These are phyloP conservation scores for Excoecaria agallocha DNA, from an alignment of 345 rosid species.

Conservation along the genomic window DNA sequence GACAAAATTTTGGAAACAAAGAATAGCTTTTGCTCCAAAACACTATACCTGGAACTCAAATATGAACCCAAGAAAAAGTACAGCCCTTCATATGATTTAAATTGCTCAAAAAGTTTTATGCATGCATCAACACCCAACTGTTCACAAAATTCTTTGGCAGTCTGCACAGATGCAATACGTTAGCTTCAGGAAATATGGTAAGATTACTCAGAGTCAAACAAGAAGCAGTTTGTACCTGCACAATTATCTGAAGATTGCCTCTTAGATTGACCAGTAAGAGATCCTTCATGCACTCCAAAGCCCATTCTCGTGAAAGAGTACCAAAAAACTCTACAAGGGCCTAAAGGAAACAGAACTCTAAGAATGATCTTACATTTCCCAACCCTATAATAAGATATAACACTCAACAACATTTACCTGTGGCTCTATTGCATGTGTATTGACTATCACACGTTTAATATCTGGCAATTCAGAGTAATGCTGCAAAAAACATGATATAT, in stretches of 20 bases:
- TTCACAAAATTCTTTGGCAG: constrained; percentile 97
- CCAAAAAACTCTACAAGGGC: constrained; percentile 98
- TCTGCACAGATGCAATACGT: constrained; percentile 38
- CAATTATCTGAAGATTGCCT: constrained; percentile 97
- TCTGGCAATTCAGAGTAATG: constrained; percentile 93
- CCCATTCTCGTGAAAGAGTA: constrained; percentile 98
- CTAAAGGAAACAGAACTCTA: constrained; percentile 37
- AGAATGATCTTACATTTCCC: background rate
- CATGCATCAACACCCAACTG: constrained; percentile 95
- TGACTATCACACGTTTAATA: constrained; percentile 97
- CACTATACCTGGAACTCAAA: constrained; percentile 78
- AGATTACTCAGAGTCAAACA: constrained; percentile 14
- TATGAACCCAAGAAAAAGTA: constrained; percentile 97
- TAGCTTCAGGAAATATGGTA: constrained; percentile 2
- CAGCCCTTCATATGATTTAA: constrained; percentile 95
- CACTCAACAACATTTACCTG: constrained; percentile 52
- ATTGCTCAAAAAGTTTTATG: constrained; percentile 93
- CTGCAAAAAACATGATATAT: constrained; percentile 47
- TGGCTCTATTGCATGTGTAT: constrained; percentile 99
- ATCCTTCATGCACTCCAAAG: constrained; percentile 99
- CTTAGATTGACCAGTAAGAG: constrained; percentile 86
- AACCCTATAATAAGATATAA: background rate
- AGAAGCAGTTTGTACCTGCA: constrained; percentile 55
- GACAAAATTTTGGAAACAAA: constrained; percentile 2
- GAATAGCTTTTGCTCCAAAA: background rate